These are phyloP conservation scores for Cryphonectria carpinicola DNA, from an alignment of 2,329 filamentous ascomycete species.

Conservation along the genomic window DNA sequence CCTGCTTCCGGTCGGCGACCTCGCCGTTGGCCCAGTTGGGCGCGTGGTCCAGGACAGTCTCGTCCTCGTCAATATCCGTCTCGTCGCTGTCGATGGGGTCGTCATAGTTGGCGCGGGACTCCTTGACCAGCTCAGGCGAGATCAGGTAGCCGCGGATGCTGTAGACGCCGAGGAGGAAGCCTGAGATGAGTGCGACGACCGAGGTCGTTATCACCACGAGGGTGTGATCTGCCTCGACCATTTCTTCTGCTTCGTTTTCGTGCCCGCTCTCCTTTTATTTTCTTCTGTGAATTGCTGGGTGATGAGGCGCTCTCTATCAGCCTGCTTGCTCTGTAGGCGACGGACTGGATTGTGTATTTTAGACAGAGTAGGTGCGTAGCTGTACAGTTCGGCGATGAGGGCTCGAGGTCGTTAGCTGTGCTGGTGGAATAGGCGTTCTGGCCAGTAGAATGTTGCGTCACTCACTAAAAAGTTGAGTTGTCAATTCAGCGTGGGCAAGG, in stretches of 20 bases:
- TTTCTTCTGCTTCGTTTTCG: conserved; percentile 17
- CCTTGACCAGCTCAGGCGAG: conserved; percentile 57
- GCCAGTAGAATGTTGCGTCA: conserved; percentile 23
- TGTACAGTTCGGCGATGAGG: background rate
- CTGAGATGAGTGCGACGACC: conserved; percentile 73
- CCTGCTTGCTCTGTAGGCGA: background rate
- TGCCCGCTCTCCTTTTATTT: background rate
- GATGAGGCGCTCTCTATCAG: background rate
- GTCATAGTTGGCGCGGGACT: conserved; percentile 58
- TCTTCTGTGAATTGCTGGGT: background rate
- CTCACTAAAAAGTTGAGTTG: conserved; percentile 4
- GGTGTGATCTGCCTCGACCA: conserved; percentile 10
- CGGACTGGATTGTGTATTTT: background rate
- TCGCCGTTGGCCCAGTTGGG: conserved; percentile 67
- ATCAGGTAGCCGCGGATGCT: conserved; percentile 64
- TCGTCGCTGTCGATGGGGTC: conserved; percentile 72
- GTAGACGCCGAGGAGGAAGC: conserved; percentile 83
- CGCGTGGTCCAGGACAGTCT: conserved; percentile 64
- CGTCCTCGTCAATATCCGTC: conserved; percentile 67
- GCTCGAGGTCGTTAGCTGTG: background rate
- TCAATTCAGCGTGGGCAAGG: conserved; percentile 19
- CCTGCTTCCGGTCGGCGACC: conserved; percentile 64
- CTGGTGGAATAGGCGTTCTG: background rate
- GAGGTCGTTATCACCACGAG: conserved; percentile 71
- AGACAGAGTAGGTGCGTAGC: background rate